Evolutionary conservation across 805 yeast genomes (phyloP).

Genomic region (Candida koratica): DNA sequence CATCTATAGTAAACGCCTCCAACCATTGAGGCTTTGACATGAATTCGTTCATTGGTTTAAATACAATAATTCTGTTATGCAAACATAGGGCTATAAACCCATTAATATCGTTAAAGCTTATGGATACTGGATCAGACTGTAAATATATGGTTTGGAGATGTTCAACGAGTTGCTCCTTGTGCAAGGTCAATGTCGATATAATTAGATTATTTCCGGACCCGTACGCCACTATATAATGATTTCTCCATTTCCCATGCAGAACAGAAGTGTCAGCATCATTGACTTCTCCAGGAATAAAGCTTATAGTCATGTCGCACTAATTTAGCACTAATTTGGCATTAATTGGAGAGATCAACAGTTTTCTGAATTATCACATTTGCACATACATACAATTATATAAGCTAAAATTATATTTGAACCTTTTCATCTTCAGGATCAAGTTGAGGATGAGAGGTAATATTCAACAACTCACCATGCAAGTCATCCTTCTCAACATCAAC

Average conservation of each 20-base stretch:
- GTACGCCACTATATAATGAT: conserved; percentile 61
- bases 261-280: conserved; percentile 53
- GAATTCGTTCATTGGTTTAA: conserved; percentile 54
- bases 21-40: conserved; percentile 46
- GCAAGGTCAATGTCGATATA: conserved; percentile 25
- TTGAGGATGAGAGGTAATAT: conserved; percentile 4
- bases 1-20: conserved; percentile 22
- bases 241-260: conserved; percentile 62
- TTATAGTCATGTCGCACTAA: conserved; percentile 47
- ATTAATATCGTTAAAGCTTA: conserved; percentile 56
- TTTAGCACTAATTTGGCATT: too few relatives aligned
- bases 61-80: conserved; percentile 42
- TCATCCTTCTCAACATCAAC: conserved; percentile 36
- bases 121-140: conserved; percentile 59
- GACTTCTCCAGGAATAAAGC: conserved; percentile 84
- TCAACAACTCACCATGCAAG: conserved; percentile 12
- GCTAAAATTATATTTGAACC: conserved; percentile 4
- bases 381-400: conserved; percentile 2
- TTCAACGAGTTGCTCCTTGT: conserved; percentile 15
- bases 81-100: conserved; percentile 59
- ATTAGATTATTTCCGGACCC: conserved; percentile 88
- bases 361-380: too few relatives aligned
- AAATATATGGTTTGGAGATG: conserved; percentile 75
- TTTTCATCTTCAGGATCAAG: conserved; percentile 4
- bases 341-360: too few relatives aligned